A percentile compares a stretch with the other conserved stretches of the same genome.
Evolutionary conservation across 148 eudicot genomes (phyloP).

Genomic region (Silene latifolia): DNA sequence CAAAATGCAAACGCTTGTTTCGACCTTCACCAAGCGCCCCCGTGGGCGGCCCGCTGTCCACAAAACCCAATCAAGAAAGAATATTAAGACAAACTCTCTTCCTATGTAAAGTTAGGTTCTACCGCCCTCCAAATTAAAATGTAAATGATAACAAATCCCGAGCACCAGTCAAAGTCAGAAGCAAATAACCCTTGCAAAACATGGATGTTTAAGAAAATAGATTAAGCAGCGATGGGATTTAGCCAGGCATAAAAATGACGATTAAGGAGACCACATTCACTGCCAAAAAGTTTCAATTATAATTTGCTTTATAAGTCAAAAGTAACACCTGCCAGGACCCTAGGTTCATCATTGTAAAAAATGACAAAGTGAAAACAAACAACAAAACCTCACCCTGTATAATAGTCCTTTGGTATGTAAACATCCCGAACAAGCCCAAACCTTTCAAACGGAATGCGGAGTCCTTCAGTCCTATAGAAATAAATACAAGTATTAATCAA

Average conservation of each 20-base stretch:
- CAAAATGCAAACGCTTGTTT: no score
- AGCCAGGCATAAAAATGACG: not conserved
- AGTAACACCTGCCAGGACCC: no score
- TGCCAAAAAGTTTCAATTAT: not conserved
- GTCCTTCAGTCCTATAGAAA: slow-evolving; percentile 64
- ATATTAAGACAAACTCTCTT: no score
- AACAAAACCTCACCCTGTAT: no score
- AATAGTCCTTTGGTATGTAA: no score
- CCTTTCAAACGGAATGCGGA: slow-evolving; percentile 64
- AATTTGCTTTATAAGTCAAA: slow-evolving; percentile 8
- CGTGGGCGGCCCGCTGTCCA: no score
- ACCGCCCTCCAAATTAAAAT: not conserved
- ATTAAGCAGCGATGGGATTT: not conserved
- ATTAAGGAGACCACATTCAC: not conserved
- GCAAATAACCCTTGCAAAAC: not conserved
- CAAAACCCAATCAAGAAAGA: no score
- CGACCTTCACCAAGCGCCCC: no score
- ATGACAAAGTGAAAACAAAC: no score
- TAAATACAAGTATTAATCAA: slow-evolving; percentile 8
- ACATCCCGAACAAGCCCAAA: no score
- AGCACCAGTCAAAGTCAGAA: not conserved
- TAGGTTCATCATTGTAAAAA: no score
- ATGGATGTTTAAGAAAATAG: not conserved
- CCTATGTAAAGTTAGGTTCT: no score
- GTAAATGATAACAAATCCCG: not conserved